These are phyloP conservation scores for Peniophora sp. DNA, from an alignment of 1,284 basidiomycete species.

Conservation along the genomic window DNA sequence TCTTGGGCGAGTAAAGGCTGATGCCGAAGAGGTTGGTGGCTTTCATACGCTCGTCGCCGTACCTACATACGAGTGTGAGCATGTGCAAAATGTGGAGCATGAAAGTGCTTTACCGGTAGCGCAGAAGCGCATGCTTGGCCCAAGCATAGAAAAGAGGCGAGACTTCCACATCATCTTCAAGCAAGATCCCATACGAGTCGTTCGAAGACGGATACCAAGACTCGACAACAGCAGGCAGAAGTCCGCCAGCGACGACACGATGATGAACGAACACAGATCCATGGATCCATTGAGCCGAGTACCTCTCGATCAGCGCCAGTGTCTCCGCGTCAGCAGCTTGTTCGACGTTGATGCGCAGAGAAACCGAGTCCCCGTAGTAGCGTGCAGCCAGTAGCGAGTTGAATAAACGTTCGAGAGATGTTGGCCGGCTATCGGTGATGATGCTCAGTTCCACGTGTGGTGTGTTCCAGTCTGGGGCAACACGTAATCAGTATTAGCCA, in stretches of 20 bases:
- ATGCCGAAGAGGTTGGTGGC: slow-evolving; percentile 59
- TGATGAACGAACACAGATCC: slow-evolving; percentile 56
- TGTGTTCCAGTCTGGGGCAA: slow-evolving; percentile 69
- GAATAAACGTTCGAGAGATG: slow-evolving; percentile 62
- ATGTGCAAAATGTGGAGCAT: background rate
- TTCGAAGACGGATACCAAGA: slow-evolving; percentile 76
- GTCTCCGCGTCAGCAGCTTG: slow-evolving; percentile 64
- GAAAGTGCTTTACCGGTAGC: slow-evolving; percentile 49
- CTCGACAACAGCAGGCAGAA: slow-evolving; percentile 76
- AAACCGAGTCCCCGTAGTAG: slow-evolving; percentile 62
- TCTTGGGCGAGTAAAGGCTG: slow-evolving; percentile 78
- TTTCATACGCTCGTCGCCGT: slow-evolving; percentile 34
- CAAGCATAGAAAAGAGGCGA: slow-evolving; percentile 80
- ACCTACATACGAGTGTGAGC: slow-evolving; percentile 29
- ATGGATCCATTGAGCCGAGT: slow-evolving; percentile 43
- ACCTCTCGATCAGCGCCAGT: slow-evolving; percentile 36
- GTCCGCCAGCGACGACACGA: slow-evolving; percentile 65
- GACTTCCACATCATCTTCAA: slow-evolving; percentile 80
- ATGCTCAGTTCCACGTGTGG: slow-evolving; percentile 63
- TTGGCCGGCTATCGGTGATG: slow-evolving; percentile 69
- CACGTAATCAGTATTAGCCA: too few species aligned
- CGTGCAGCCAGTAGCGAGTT: slow-evolving; percentile 48
- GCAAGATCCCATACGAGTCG: slow-evolving; percentile 66
- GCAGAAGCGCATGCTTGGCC: slow-evolving; percentile 67
- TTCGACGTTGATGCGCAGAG: slow-evolving; percentile 66